Percentiles rank a stretch among this genome's conserved stretches.
phyloP scores from a whole-genome alignment of 148 eudicot species.

The Polygonum maritimum region DNA sequence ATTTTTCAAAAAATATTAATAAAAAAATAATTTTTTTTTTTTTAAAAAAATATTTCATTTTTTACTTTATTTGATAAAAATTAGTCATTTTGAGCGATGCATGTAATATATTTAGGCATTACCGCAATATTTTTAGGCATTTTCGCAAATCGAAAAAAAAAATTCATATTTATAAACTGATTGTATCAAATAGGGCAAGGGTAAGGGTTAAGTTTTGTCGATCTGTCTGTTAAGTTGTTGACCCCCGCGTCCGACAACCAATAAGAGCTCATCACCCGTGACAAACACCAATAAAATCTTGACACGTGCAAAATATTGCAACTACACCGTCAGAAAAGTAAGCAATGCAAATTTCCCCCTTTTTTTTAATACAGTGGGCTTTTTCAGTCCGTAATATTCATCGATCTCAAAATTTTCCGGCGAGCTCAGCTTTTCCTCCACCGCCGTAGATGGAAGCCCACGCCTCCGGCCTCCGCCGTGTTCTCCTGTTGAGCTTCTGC shows the following conservation, averaged over 20 bases:
- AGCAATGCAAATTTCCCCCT: background rate
- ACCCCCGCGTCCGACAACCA: conserved; percentile 24
- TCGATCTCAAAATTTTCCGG: conserved; percentile 30
- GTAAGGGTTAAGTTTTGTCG: background rate
- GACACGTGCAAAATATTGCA: conserved; percentile 23
- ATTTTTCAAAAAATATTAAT: too few relatives aligned
- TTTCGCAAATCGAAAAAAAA: too few relatives aligned
- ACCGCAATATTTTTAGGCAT: too few relatives aligned
- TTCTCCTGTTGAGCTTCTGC: conserved; percentile 58
- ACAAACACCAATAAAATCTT: conserved; percentile 12
- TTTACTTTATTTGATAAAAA: too few relatives aligned
- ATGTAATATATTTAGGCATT: too few relatives aligned
- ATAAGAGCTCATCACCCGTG: conserved; percentile 20
- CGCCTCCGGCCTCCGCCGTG: conserved; percentile 64
- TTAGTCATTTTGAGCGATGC: too few relatives aligned
- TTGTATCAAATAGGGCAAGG: too few relatives aligned
- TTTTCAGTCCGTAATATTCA: background rate
- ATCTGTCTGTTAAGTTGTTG: background rate
- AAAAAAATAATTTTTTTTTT: too few relatives aligned
- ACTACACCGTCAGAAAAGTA: conserved; percentile 12
- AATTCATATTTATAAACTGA: too few relatives aligned
- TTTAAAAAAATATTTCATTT: too few relatives aligned
- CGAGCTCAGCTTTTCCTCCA: background rate
- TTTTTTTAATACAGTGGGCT: background rate
- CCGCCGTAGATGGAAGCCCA: conserved; percentile 58